A percentile compares a stretch with the other conserved stretches of the same genome.
These are phyloP conservation scores for Amborella trichopoda DNA, from an alignment of 164 flowering plant genomes.

Conservation along the genomic window DNA sequence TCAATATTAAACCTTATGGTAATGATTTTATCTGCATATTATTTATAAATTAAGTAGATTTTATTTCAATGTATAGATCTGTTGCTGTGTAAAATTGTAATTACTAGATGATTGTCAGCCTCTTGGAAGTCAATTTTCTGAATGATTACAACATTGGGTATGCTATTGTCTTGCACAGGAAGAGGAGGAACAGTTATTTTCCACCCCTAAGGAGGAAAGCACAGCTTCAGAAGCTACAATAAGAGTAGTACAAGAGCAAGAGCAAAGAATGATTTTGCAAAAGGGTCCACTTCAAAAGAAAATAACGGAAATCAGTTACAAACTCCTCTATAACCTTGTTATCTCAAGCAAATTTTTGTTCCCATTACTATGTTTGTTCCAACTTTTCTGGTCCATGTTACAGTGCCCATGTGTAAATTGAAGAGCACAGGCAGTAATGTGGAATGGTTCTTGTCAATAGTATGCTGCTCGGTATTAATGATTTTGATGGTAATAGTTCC, in stretches of 20 bases:
- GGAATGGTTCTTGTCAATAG: slow-evolving; percentile 88
- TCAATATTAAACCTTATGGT: slow-evolving; percentile 92
- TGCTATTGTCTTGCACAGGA: slow-evolving; percentile 52
- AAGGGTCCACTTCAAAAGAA: slow-evolving; percentile 69
- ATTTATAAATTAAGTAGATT: too few relatives aligned
- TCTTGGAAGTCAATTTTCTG: too few relatives aligned
- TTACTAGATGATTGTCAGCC: too few relatives aligned
- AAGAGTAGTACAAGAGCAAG: slow-evolving; percentile 88
- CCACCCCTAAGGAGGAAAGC: slow-evolving; percentile 80
- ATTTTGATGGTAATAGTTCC: too few relatives aligned
- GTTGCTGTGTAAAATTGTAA: too few relatives aligned
- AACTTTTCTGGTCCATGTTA: slow-evolving; percentile 13
- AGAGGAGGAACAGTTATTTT: slow-evolving; percentile 89
- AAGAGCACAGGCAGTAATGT: slow-evolving; percentile 67
- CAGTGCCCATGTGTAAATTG: slow-evolving; percentile 74
- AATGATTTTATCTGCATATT: slow-evolving; percentile 13
- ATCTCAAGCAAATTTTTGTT: not conserved
- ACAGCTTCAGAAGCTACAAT: slow-evolving; percentile 81
- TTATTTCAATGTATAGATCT: too few relatives aligned
- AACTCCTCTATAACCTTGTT: not conserved
- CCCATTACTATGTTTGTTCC: slow-evolving; percentile 2
- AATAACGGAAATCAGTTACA: slow-evolving; percentile 55
- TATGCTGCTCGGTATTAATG: too few relatives aligned
- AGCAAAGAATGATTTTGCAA: slow-evolving; percentile 75
- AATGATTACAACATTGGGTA: too few relatives aligned